Conservation (phyloP, 352 stramenopile species). For the Chrysophaeum taylorii region DNA sequence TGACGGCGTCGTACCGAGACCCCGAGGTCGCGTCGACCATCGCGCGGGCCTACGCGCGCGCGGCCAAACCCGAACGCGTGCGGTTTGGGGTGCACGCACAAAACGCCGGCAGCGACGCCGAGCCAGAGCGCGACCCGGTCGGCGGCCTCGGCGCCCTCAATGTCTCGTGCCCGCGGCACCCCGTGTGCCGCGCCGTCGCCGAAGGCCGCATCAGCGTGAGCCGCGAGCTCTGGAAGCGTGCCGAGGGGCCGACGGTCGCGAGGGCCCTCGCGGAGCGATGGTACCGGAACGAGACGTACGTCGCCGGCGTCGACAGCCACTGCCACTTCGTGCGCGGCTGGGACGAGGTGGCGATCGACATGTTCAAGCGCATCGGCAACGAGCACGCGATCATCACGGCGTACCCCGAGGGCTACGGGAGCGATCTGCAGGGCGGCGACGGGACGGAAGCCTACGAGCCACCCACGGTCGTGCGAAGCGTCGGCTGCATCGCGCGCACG, state of each 20-base stretch:
- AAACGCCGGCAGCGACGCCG: neutral
- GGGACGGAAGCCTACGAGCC: neutral
- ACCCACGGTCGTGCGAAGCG: constrained; percentile 3
- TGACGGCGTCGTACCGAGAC: constrained; percentile 25
- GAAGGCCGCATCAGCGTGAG: constrained; percentile 20
- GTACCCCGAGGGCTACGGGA: constrained; percentile 13
- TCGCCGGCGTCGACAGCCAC: constrained; percentile 21
- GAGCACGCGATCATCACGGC: constrained; percentile 23
- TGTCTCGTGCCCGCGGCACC: constrained; percentile 17
- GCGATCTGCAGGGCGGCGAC: neutral
- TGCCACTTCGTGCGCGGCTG: constrained; percentile 23
- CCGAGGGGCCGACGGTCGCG: constrained; percentile 20
- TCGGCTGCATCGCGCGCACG: constrained; percentile 13
- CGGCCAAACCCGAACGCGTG: constrained; percentile 19
- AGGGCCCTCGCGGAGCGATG: constrained; percentile 11
- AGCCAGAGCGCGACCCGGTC: constrained; percentile 3
- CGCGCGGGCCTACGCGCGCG: constrained; percentile 16
- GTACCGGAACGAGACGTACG: constrained; percentile 20
- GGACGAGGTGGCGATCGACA: constrained; percentile 21
- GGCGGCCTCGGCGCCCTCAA: neutral
- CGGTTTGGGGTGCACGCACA: constrained; percentile 21
- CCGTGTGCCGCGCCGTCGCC: constrained; percentile 16
- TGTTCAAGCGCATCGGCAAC: constrained; percentile 21
- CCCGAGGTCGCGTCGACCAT: constrained; percentile 19
- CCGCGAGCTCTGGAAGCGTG: constrained; percentile 1